phyloP scores from a whole-genome alignment of 805 yeast species.

The Tetrapisispora nanseiensis region DNA sequence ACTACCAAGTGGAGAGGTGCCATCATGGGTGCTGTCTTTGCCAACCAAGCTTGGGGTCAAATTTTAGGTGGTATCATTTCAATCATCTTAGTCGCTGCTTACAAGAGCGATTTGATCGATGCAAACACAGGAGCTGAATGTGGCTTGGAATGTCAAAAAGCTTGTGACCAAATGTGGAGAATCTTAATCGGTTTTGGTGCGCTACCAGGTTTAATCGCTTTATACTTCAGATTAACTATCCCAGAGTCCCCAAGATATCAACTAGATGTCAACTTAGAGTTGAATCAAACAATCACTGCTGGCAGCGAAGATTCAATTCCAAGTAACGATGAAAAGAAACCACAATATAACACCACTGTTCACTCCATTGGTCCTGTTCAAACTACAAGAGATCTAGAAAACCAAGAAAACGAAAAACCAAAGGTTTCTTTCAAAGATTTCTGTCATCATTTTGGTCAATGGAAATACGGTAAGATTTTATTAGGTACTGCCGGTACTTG shows the following conservation, averaged over 20 bases:
- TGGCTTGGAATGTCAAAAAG: constrained; percentile 56
- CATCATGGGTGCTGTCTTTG: constrained; percentile 91
- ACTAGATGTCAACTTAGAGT: constrained; percentile 47
- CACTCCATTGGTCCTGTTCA: neutral
- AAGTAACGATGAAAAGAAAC: constrained; percentile 3
- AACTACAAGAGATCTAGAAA: neutral
- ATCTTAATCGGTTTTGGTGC: constrained; percentile 80
- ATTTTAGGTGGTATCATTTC: constrained; percentile 79
- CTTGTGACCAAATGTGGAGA: constrained; percentile 94
- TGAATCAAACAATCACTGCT: neutral
- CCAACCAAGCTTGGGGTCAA: constrained; percentile 97
- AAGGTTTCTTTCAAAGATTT: constrained; percentile 76
- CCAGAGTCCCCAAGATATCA: constrained; percentile 93
- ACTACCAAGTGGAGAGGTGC: constrained; percentile 98
- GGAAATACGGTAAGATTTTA: constrained; percentile 79
- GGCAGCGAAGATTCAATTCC: neutral
- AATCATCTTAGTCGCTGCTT: constrained; percentile 64
- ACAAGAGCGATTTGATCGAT: constrained; percentile 47
- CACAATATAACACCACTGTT: constrained; percentile 1
- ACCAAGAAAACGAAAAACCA: constrained; percentile 23
- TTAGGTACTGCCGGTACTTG: constrained; percentile 88
- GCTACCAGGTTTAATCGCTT: constrained; percentile 76
- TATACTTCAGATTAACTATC: constrained; percentile 85
- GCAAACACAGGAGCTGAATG: constrained; percentile 53
- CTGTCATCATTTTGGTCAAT: constrained; percentile 61